Percentiles rank a stretch among this genome's conserved stretches.
Conservation (phyloP, 192 early-diverging fungal species). For the Thoreauomyces humboldtii region DNA sequence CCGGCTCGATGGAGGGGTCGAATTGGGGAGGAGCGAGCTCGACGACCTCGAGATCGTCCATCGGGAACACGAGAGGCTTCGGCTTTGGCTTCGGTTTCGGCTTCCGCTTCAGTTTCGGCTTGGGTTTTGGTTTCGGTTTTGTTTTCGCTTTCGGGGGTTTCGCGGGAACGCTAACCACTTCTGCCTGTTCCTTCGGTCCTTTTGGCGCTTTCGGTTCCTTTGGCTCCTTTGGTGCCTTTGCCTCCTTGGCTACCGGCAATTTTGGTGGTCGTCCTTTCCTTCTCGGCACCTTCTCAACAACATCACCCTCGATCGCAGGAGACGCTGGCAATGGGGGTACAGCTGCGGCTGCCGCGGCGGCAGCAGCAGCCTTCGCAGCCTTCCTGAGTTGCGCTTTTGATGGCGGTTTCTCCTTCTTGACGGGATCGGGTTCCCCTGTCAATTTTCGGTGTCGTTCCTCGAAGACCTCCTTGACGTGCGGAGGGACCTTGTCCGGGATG, state of each 20-base stretch:
- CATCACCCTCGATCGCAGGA: neutral
- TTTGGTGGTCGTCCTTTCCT: slow-evolving; percentile 26
- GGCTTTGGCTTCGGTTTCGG: neutral
- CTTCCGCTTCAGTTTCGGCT: slow-evolving; percentile 3
- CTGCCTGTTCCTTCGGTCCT: too few species aligned
- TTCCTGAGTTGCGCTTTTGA: slow-evolving; percentile 31
- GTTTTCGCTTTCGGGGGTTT: neutral
- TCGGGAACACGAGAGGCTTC: slow-evolving; percentile 63
- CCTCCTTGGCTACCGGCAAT: neutral
- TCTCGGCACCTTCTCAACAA: neutral
- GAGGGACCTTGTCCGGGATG: slow-evolving; percentile 7
- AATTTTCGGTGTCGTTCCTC: slow-evolving; percentile 18
- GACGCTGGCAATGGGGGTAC: too few species aligned
- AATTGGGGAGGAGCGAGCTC: too few species aligned
- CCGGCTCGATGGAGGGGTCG: slow-evolving; percentile 23
- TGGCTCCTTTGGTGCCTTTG: too few species aligned
- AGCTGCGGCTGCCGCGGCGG: neutral
- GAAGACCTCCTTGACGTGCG: slow-evolving; percentile 15
- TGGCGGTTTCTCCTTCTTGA: neutral
- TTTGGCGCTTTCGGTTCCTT: too few species aligned
- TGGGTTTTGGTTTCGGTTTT: neutral
- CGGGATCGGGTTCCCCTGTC: neutral
- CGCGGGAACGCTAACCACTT: too few species aligned
- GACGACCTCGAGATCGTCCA: slow-evolving; percentile 77
- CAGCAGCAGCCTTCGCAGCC: slow-evolving; percentile 27